Percentiles rank a stretch among this genome's conserved stretches.
phyloP scores from a whole-genome alignment of 1,284 basidiomycete species.

The Ustilago nuda region DNA sequence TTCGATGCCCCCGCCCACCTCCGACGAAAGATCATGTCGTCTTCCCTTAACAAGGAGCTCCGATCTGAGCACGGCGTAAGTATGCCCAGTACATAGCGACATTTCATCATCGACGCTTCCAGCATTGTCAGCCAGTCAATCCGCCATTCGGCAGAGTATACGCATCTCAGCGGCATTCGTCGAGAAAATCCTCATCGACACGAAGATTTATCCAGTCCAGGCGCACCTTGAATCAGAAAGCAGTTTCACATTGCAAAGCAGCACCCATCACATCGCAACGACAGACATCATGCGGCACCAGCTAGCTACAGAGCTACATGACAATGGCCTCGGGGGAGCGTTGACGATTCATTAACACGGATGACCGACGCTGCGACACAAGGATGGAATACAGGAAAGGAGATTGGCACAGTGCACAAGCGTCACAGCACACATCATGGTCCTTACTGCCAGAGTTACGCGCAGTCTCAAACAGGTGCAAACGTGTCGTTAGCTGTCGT shows the following conservation, averaged over 20 bases:
- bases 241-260: neutral
- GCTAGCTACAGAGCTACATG: neutral
- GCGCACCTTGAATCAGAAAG: neutral
- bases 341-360: too few species aligned
- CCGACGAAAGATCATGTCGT: slow-evolving; percentile 98
- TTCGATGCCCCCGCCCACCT: slow-evolving; percentile 70
- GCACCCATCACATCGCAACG: neutral
- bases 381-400: neutral
- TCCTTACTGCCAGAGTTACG: too few species aligned
- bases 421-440: too few species aligned
- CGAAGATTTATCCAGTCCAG: neutral
- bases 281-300: neutral
- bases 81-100: slow-evolving; percentile 49
- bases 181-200: neutral
- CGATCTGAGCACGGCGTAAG: slow-evolving; percentile 90
- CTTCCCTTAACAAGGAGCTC: slow-evolving; percentile 94
- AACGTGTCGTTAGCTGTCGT: too few species aligned
- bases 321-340: neutral
- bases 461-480: too few species aligned
- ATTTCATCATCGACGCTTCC: neutral
- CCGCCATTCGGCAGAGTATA: neutral
- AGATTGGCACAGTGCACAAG: neutral
- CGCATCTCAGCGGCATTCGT: neutral
- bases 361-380: too few species aligned
- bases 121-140: neutral